Conservation (phyloP, 192 early-diverging fungal genomes). For the Mycoemilia scoparia region DNA sequence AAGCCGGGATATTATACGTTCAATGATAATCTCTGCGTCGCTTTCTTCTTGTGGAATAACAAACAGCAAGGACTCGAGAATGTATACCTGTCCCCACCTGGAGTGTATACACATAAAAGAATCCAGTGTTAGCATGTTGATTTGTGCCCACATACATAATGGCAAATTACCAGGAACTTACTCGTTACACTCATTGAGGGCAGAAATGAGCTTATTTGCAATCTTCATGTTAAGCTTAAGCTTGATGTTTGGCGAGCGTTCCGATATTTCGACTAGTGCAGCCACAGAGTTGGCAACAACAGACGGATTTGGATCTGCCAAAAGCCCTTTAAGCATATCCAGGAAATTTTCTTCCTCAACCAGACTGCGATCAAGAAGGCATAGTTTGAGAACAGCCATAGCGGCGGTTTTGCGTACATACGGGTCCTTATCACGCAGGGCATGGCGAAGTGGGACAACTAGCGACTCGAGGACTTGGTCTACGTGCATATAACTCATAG, state of each 20-base stretch:
- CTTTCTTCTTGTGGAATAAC: constrained; percentile 69
- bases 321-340: constrained; percentile 69
- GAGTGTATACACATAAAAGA: no score
- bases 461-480: constrained; percentile 77
- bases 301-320: constrained; percentile 80
- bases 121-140: no score
- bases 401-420: constrained; percentile 96
- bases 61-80: constrained; percentile 80
- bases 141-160: no score
- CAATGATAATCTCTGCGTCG: constrained; percentile 81
- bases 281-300: constrained; percentile 94
- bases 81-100: constrained; percentile 95
- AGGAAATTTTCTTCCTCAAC: constrained; percentile 78
- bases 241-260: constrained; percentile 67
- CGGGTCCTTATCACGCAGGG: constrained; percentile 73
- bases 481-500: constrained; percentile 92
- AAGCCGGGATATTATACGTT: constrained; percentile 73
- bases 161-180: no score
- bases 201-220: constrained; percentile 81
- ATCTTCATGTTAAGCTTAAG: constrained; percentile 68
- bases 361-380: constrained; percentile 66
- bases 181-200: constrained; percentile 93
- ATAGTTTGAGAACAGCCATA: constrained; percentile 84
- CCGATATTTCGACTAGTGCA: constrained; percentile 84
- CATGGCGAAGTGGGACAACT: constrained; percentile 66